Conservation (phyloP, 306 rosid species). For the Castanea sativa region DNA sequence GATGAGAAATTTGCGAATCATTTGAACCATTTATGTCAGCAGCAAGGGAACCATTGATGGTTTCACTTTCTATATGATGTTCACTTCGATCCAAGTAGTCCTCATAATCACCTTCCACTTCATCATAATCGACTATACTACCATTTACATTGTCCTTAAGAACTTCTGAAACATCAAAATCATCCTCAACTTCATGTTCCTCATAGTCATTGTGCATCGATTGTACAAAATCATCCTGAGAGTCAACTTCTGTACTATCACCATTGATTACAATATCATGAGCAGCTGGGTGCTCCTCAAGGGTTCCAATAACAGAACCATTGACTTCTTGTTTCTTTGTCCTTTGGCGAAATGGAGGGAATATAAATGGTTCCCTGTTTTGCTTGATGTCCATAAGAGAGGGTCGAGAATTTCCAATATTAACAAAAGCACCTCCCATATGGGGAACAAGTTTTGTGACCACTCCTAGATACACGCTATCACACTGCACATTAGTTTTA, state of each 20-base stretch:
- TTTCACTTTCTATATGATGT: slow-evolving; percentile 48
- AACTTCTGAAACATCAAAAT: slow-evolving; percentile 64
- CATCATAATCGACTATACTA: slow-evolving; percentile 53
- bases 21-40: slow-evolving; percentile 46
- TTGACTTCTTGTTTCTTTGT: slow-evolving; percentile 46
- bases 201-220: slow-evolving; percentile 51
- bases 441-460: slow-evolving; percentile 87
- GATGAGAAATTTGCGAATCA: slow-evolving; percentile 39
- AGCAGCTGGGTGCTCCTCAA: slow-evolving; percentile 25
- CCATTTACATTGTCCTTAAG: slow-evolving; percentile 54
- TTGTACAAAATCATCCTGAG: slow-evolving; percentile 44
- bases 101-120: slow-evolving; percentile 65
- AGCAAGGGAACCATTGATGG: slow-evolving; percentile 29
- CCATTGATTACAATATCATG: slow-evolving; percentile 30
- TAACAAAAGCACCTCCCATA: slow-evolving; percentile 96
- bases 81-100: slow-evolving; percentile 59
- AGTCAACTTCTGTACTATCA: slow-evolving; percentile 38
- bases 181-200: slow-evolving; percentile 74
- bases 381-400: slow-evolving; percentile 82
- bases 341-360: slow-evolving; percentile 75
- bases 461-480: slow-evolving; percentile 82
- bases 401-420: slow-evolving; percentile 77
- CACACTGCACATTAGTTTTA: slow-evolving; percentile 90
- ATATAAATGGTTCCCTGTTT: slow-evolving; percentile 81
- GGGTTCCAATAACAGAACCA: slow-evolving; percentile 17